phyloP scores from a whole-genome alignment of 441 rosid genomes.

The Arabidopsis lyrata region DNA sequence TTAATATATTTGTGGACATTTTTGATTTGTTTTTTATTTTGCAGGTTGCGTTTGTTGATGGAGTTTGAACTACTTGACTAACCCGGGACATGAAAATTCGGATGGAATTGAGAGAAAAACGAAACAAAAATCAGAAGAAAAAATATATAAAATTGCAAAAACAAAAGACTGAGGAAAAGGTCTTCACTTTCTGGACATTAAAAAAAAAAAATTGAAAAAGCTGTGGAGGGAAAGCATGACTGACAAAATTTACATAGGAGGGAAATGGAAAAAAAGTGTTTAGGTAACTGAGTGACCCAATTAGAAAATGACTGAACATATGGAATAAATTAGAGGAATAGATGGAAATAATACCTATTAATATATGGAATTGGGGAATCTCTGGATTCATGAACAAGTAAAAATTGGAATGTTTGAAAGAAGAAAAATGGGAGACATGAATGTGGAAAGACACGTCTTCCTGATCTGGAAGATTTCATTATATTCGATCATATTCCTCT shows the following conservation, averaged over 20 bases:
- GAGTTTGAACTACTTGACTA: slow-evolving; percentile 18
- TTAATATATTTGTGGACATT: background rate
- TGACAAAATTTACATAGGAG: background rate
- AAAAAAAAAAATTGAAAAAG: background rate
- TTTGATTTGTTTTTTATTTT: background rate
- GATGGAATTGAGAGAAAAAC: slow-evolving; percentile 15
- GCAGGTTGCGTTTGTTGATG: slow-evolving; percentile 34
- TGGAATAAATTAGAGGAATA: slow-evolving; percentile 1
- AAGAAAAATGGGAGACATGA: background rate
- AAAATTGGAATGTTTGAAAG: slow-evolving; percentile 21
- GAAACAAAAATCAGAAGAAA: background rate
- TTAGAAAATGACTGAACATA: background rate
- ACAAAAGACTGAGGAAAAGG: background rate
- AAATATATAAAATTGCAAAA: background rate
- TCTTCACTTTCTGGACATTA: background rate
- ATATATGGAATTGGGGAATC: background rate
- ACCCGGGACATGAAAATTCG: slow-evolving; percentile 13
- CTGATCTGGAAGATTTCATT: slow-evolving; percentile 17
- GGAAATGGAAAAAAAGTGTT: background rate
- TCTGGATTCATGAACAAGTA: slow-evolving; percentile 18
- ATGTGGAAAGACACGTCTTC: slow-evolving; percentile 1
- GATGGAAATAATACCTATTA: background rate
- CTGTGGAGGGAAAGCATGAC: background rate
- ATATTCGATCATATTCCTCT: slow-evolving; percentile 25
- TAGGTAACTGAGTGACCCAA: slow-evolving; percentile 6